Conservation (phyloP, 441 rosid genomes). For the Adansonia gregorii region DNA sequence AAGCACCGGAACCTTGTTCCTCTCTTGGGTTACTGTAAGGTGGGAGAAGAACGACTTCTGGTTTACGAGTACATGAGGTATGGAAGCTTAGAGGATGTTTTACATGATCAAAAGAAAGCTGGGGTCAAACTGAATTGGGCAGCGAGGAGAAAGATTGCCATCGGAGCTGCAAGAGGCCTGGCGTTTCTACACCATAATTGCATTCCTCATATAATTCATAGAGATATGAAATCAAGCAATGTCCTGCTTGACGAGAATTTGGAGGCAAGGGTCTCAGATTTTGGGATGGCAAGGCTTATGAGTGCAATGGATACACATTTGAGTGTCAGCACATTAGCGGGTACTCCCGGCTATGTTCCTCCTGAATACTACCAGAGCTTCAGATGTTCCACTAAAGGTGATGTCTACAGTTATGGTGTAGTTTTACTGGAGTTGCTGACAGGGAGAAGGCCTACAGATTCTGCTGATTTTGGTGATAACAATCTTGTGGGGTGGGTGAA, state of each 20-base stretch:
- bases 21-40: slow-evolving; percentile 90
- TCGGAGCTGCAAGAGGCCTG: slow-evolving; percentile 92
- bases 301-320: slow-evolving; percentile 90
- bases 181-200: slow-evolving; percentile 94
- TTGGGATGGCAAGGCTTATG: slow-evolving; percentile 96
- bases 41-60: slow-evolving; percentile 90
- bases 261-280: slow-evolving; percentile 95
- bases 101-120: slow-evolving; percentile 68
- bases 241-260: slow-evolving; percentile 79
- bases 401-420: slow-evolving; percentile 92
- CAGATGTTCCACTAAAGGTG: slow-evolving; percentile 87
- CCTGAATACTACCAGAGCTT: slow-evolving; percentile 98
- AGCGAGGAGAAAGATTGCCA: slow-evolving; percentile 81
- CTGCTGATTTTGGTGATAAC: slow-evolving; percentile 96
- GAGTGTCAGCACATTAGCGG: slow-evolving; percentile 95
- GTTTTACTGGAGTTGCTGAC: slow-evolving; percentile 87
- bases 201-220: slow-evolving; percentile 87
- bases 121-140: slow-evolving; percentile 78
- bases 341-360: slow-evolving; percentile 98
- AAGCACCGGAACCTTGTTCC: slow-evolving; percentile 96
- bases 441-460: slow-evolving; percentile 89
- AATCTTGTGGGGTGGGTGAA: slow-evolving; percentile 98
- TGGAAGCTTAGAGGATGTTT: slow-evolving; percentile 93
- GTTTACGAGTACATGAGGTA: slow-evolving; percentile 94
- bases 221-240: slow-evolving; percentile 98